These are phyloP conservation scores for Tylopilus orsonianus DNA, from an alignment of 1,284 basidiomycete genomes.

Conservation along the genomic window DNA sequence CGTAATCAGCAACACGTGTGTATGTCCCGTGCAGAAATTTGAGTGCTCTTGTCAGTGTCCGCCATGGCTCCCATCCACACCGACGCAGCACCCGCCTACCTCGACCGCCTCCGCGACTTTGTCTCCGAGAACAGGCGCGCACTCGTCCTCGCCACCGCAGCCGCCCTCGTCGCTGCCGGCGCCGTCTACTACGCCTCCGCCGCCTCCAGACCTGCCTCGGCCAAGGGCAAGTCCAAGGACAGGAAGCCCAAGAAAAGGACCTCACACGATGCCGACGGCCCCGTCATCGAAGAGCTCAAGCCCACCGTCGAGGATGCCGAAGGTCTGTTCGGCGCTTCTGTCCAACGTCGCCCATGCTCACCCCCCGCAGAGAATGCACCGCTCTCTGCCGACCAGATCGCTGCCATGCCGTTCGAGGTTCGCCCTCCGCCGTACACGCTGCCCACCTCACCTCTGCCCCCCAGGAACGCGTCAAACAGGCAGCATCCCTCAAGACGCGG, in stretches of 20 bases:
- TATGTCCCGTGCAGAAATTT: conserved; percentile 10
- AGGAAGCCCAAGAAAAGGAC: conserved; percentile 59
- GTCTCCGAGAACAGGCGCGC: conserved; percentile 75
- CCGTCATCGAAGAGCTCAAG: conserved; percentile 72
- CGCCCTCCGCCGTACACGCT: neutral
- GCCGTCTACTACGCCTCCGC: conserved; percentile 75
- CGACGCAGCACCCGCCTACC: conserved; percentile 39
- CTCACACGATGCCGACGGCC: conserved; percentile 56
- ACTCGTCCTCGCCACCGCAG: conserved; percentile 66
- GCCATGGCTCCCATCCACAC: conserved; percentile 22
- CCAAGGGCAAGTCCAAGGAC: conserved; percentile 53
- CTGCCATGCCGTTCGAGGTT: conserved; percentile 57
- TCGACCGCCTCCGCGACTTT: conserved; percentile 69
- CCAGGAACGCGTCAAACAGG: conserved; percentile 75
- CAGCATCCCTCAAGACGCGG: conserved; percentile 80
- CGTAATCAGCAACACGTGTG: conserved; percentile 26
- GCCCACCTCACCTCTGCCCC: conserved; percentile 13
- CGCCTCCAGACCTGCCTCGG: conserved; percentile 26
- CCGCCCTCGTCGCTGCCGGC: conserved; percentile 71
- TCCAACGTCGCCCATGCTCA: neutral
- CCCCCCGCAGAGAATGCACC: conserved; percentile 35
- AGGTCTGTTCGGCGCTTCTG: conserved; percentile 31
- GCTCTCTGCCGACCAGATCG: conserved; percentile 56
- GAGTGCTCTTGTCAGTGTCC: no score
- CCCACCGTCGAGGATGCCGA: conserved; percentile 41